A percentile compares a stretch with the other conserved stretches of the same genome.
Conservation (phyloP, 371 early-diverging fungal species). For the Mucor piriformis region DNA sequence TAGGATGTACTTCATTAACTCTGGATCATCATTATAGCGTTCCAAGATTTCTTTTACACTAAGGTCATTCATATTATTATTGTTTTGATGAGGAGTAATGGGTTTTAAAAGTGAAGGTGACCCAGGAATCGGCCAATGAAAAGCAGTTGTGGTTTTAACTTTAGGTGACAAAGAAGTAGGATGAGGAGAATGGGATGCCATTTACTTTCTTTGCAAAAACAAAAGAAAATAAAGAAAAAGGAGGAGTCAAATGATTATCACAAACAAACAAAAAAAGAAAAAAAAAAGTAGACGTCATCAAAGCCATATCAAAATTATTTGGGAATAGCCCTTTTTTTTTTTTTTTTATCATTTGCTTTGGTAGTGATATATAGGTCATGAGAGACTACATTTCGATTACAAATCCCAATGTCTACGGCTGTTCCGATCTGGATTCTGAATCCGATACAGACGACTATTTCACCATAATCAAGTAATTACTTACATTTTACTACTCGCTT, state of each 20-base stretch:
- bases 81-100: background rate
- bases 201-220: slow-evolving; percentile 4
- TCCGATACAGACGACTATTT: slow-evolving; percentile 20
- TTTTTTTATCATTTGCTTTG: background rate
- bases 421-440: slow-evolving; percentile 28
- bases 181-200: slow-evolving; percentile 20
- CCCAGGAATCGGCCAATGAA: slow-evolving; percentile 40
- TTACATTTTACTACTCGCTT: no score
- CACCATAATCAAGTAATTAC: background rate
- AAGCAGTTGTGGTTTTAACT: slow-evolving; percentile 32
- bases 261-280: no score
- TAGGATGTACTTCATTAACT: slow-evolving; percentile 42
- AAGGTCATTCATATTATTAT: slow-evolving; percentile 26
- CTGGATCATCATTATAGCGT: slow-evolving; percentile 40
- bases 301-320: background rate
- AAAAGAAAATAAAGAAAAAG: background rate
- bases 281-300: no score
- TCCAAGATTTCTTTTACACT: slow-evolving; percentile 45
- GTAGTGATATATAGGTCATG: background rate
- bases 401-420: slow-evolving; percentile 16
- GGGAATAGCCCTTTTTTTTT: background rate
- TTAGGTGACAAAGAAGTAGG: slow-evolving; percentile 24
- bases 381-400: slow-evolving; percentile 7
- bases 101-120: slow-evolving; percentile 20
- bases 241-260: background rate